A percentile compares a stretch with the other conserved stretches of the same genome.
Conservation (phyloP, 768 basidiomycete species). For the Rhizopogon vesiculosus region DNA sequence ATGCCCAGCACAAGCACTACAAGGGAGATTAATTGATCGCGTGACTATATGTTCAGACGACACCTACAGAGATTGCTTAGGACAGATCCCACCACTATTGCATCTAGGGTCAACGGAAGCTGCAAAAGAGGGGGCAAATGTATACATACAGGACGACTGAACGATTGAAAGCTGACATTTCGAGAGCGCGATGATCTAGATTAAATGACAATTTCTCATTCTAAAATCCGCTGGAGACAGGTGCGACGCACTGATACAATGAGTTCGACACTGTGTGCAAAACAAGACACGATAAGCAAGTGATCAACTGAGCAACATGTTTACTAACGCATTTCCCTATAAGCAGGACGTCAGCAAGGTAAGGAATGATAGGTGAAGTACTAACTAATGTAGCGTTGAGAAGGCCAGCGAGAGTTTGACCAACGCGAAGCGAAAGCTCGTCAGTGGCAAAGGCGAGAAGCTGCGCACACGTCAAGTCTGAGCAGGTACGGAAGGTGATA, state of each 20-base stretch:
- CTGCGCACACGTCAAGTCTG: conserved; percentile 26
- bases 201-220: background rate
- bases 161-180: conserved; percentile 81
- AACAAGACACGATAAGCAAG: background rate
- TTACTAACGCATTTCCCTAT: conserved; percentile 28
- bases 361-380: background rate
- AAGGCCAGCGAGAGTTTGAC: conserved; percentile 78
- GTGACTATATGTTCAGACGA: background rate
- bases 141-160: conserved; percentile 60
- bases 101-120: background rate
- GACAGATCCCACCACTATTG: conserved; percentile 74
- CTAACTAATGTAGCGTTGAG: conserved; percentile 80
- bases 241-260: conserved; percentile 61
- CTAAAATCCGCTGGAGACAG: background rate
- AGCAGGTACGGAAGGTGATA: background rate
- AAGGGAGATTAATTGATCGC: background rate
- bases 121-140: background rate
- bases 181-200: conserved; percentile 69
- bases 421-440: conserved; percentile 78
- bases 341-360: background rate
- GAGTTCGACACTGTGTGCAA: conserved; percentile 40
- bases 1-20: conserved; percentile 83
- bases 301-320: background rate
- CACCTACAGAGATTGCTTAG: conserved; percentile 65
- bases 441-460: conserved; percentile 84